These are phyloP conservation scores for Corylus americana DNA, from an alignment of 306 rosid genomes.

Conservation along the genomic window DNA sequence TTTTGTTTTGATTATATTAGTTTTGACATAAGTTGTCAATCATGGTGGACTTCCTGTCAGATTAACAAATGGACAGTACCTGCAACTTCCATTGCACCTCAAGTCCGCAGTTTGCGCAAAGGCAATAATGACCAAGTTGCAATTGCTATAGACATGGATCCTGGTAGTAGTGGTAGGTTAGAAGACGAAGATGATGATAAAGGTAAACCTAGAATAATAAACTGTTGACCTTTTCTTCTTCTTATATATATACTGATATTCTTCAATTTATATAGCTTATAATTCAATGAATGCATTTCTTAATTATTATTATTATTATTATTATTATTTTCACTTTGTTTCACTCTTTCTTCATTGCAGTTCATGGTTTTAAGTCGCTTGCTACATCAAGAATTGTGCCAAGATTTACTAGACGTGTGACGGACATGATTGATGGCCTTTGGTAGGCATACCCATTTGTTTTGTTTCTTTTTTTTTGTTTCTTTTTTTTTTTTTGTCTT, in stretches of 20 bases:
- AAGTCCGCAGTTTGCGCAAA: constrained; percentile 97
- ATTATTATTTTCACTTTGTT: neutral
- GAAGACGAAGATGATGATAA: constrained; percentile 96
- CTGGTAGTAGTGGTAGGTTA: constrained; percentile 59
- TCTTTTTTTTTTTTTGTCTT: constrained; percentile 7
- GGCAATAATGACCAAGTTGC: constrained; percentile 87
- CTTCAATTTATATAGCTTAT: constrained; percentile 3
- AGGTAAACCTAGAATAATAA: constrained; percentile 48
- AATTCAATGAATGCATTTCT: neutral
- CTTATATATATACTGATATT: constrained; percentile 1
- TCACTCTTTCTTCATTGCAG: constrained; percentile 42
- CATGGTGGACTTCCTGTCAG: constrained; percentile 43
- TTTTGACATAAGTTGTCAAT: constrained; percentile 12
- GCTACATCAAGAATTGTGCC: constrained; percentile 84
- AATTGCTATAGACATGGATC: constrained; percentile 85
- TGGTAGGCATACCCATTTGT: constrained; percentile 54
- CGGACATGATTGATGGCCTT: constrained; percentile 91
- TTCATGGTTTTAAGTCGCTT: constrained; percentile 96
- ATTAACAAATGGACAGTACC: constrained; percentile 60
- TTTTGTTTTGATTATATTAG: neutral
- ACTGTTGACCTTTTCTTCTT: constrained; percentile 9
- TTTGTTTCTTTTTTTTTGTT: neutral
- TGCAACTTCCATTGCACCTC: constrained; percentile 70
- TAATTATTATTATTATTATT: neutral
- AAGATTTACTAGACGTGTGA: constrained; percentile 79